Evolutionary conservation across 139 green algal species (phyloP).

Genomic region (Edaphochlamys debaryana): DNA sequence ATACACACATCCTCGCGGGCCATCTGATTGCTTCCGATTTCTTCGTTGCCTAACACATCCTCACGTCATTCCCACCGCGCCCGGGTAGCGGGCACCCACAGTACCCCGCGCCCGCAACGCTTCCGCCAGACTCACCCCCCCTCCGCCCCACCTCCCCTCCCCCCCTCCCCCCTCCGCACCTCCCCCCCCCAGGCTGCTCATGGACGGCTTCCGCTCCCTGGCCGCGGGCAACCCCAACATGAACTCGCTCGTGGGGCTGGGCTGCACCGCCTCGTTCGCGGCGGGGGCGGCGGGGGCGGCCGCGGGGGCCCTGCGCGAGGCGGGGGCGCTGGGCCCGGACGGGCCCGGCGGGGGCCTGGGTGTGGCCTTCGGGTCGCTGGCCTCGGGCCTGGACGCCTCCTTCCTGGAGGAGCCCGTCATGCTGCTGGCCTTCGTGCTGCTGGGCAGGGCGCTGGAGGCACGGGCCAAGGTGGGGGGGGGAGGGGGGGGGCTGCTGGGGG

Average conservation of each 20-base stretch:
- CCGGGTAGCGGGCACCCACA: too few relatives aligned
- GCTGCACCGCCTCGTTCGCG: constrained; percentile 75
- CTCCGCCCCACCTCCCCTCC: too few relatives aligned
- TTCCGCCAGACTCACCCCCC: too few relatives aligned
- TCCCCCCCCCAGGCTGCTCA: constrained; percentile 65
- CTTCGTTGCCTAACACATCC: too few relatives aligned
- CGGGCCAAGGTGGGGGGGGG: constrained; percentile 66
- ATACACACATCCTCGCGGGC: too few relatives aligned
- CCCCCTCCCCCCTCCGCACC: neutral
- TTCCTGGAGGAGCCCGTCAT: constrained; percentile 96
- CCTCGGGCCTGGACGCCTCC: constrained; percentile 62
- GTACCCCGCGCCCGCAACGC: too few relatives aligned
- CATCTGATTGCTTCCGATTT: too few relatives aligned
- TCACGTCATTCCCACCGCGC: too few relatives aligned
- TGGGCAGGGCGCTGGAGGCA: constrained; percentile 86
- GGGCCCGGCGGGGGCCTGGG: neutral
- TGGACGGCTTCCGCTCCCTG: constrained; percentile 77
- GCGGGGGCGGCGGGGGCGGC: constrained; percentile 48
- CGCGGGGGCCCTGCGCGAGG: neutral
- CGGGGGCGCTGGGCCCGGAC: neutral
- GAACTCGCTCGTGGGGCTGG: constrained; percentile 92
- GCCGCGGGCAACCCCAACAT: constrained; percentile 84
- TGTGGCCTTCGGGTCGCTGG: neutral
- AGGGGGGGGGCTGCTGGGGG: too few relatives aligned
- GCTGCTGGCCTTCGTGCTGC: constrained; percentile 95